Conservation (phyloP, 2,329 filamentous ascomycete genomes). For the Aspergillus sp. region DNA sequence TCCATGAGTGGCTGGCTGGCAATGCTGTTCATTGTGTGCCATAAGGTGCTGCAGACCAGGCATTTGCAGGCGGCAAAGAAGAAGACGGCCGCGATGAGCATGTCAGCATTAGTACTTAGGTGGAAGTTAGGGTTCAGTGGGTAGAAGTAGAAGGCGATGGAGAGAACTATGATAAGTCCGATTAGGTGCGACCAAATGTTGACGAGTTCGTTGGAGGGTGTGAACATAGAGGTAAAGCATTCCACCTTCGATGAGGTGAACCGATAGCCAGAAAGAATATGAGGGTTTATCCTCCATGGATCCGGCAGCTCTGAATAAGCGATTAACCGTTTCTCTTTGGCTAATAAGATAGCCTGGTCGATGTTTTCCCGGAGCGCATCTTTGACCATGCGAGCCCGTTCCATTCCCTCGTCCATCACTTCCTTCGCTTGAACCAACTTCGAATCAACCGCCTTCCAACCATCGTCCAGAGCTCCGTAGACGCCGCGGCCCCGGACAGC, state of each 20-base stretch:
- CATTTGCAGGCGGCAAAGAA: constrained; percentile 96
- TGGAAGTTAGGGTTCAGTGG: constrained; percentile 83
- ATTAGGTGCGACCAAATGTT: constrained; percentile 98
- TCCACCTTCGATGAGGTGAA: constrained; percentile 90
- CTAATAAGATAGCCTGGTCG: constrained; percentile 71
- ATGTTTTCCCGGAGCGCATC: constrained; percentile 82
- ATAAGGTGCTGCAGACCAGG: constrained; percentile 89
- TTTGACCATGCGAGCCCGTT: constrained; percentile 78
- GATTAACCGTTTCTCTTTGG: constrained; percentile 78
- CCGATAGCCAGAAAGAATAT: constrained; percentile 88
- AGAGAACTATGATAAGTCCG: constrained; percentile 81
- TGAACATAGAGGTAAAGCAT: constrained; percentile 80
- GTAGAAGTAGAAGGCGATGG: constrained; percentile 95
- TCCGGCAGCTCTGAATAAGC: constrained; percentile 85
- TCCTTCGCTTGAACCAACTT: constrained; percentile 71
- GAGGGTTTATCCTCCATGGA: constrained; percentile 92
- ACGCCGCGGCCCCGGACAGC: constrained; percentile 77
- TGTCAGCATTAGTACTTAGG: constrained; percentile 80
- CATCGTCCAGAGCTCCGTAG: constrained; percentile 74
- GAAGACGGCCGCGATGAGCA: constrained; percentile 89
- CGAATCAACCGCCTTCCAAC: constrained; percentile 77
- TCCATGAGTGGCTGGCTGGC: constrained; percentile 87
- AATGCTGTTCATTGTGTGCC: constrained; percentile 99
- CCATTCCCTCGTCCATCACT: constrained; percentile 77
- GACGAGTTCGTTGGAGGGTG: constrained; percentile 86